phyloP scores from a whole-genome alignment of 2,329 filamentous ascomycete genomes.

The Phialophora verrucosa region DNA sequence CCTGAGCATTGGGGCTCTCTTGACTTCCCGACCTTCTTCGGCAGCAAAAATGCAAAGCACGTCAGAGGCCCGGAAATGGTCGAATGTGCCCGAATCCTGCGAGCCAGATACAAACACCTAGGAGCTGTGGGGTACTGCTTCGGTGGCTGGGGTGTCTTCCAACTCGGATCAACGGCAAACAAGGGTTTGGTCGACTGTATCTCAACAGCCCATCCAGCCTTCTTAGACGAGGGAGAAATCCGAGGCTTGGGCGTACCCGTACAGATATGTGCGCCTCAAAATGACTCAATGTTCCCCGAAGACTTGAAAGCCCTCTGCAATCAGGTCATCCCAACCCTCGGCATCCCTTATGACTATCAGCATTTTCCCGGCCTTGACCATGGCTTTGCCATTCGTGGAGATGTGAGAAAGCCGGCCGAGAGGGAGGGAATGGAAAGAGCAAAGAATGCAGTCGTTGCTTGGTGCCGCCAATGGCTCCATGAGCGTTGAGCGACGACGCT shows the following conservation, averaged over 20 bases:
- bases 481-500: too few relatives aligned
- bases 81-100: conserved; percentile 42
- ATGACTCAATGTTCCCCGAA: conserved; percentile 50
- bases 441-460: conserved; percentile 57
- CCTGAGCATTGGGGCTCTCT: conserved; percentile 41
- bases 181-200: conserved; percentile 54
- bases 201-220: conserved; percentile 53
- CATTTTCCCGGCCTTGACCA: conserved; percentile 59
- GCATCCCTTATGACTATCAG: conserved; percentile 57
- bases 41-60: conserved; percentile 15
- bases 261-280: conserved; percentile 60
- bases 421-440: conserved; percentile 54
- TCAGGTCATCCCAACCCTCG: conserved; percentile 47
- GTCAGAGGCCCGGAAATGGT: conserved; percentile 51
- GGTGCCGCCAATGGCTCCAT: conserved; percentile 45
- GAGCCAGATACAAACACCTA: conserved; percentile 50
- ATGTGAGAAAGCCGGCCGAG: conserved; percentile 49
- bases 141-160: conserved; percentile 51
- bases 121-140: conserved; percentile 48
- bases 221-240: conserved; percentile 55
- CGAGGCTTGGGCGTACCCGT: conserved; percentile 52
- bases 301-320: conserved; percentile 56
- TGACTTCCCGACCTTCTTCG: conserved; percentile 43
- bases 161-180: conserved; percentile 48
- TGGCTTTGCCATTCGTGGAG: conserved; percentile 53